phyloP scores from a whole-genome alignment of 257 asterid species.

The Petrea volubilis region DNA sequence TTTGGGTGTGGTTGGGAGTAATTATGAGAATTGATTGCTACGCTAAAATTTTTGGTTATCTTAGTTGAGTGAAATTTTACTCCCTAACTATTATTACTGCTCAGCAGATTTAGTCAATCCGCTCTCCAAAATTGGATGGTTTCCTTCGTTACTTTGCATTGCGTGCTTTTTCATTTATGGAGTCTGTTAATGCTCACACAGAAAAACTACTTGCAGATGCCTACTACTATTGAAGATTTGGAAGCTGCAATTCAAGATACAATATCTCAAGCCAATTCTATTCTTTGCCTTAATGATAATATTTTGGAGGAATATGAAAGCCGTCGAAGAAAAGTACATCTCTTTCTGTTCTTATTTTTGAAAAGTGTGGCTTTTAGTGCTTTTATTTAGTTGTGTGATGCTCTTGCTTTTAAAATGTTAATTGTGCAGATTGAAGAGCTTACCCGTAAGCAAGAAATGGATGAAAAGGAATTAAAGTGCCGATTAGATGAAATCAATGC shows the following conservation, averaged over 20 bases:
- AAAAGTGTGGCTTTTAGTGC: conserved; percentile 4
- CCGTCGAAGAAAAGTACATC: conserved; percentile 67
- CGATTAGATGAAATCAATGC: conserved; percentile 56
- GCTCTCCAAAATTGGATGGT: neutral
- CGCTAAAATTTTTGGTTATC: neutral
- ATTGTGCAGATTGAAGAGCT: conserved; percentile 73
- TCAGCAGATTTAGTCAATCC: conserved; percentile 8
- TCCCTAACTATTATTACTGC: neutral
- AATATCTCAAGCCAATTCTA: conserved; percentile 75
- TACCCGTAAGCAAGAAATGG: conserved; percentile 54
- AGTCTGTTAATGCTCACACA: conserved; percentile 19
- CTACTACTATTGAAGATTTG: conserved; percentile 84
- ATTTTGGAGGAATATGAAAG: conserved; percentile 86
- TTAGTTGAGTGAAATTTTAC: neutral
- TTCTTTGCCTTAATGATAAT: conserved; percentile 80
- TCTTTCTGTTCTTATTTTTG: conserved; percentile 7
- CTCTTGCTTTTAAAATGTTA: conserved; percentile 19
- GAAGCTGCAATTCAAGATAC: conserved; percentile 81
- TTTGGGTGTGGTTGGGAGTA: too few relatives aligned
- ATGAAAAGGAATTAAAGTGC: conserved; percentile 52
- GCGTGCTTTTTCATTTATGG: conserved; percentile 27
- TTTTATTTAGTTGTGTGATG: neutral
- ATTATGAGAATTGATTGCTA: too few relatives aligned
- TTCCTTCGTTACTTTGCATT: neutral
- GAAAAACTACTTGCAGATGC: conserved; percentile 66